Percentiles rank a stretch among this genome's conserved stretches.
These are phyloP conservation scores for Berkeleyomyces basicola DNA, from an alignment of 2,329 filamentous ascomycete species.

Conservation along the genomic window DNA sequence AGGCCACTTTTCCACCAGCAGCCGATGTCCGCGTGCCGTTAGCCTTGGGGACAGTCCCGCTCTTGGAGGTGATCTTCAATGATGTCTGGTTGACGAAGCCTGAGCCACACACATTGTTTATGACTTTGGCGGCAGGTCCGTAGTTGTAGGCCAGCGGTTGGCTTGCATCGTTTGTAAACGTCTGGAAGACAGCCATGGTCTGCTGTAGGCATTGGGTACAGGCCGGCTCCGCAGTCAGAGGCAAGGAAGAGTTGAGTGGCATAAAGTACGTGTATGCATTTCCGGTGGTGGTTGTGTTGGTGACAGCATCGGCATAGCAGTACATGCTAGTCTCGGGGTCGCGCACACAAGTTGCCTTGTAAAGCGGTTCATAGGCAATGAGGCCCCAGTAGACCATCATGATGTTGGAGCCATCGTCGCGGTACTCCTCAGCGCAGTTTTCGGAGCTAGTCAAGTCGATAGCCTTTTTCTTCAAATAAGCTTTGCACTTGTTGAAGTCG, in stretches of 20 bases:
- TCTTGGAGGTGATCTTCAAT: conserved; percentile 21
- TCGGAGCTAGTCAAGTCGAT: conserved; percentile 40
- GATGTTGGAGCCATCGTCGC: conserved; percentile 50
- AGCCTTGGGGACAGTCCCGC: conserved; percentile 13
- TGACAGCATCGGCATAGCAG: conserved; percentile 70
- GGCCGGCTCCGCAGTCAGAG: conserved; percentile 47
- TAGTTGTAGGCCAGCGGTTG: conserved; percentile 57
- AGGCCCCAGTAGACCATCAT: conserved; percentile 60
- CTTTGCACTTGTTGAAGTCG: conserved; percentile 46
- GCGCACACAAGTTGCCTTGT: conserved; percentile 64
- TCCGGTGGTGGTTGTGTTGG: conserved; percentile 51
- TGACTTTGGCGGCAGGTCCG: conserved; percentile 48
- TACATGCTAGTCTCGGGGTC: conserved; percentile 50
- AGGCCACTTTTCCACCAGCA: neutral
- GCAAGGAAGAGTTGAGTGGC: conserved; percentile 58
- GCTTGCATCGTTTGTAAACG: conserved; percentile 46
- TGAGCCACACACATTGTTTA: conserved; percentile 50
- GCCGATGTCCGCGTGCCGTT: neutral
- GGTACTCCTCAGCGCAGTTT: conserved; percentile 59
- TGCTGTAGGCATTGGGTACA: conserved; percentile 63
- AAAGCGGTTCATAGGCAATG: conserved; percentile 59
- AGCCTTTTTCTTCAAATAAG: conserved; percentile 48
- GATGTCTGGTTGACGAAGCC: conserved; percentile 38
- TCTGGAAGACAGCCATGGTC: conserved; percentile 68
- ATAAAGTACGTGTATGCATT: conserved; percentile 76